phyloP scores from a whole-genome alignment of 805 yeast genomes.

The Candida maris region DNA sequence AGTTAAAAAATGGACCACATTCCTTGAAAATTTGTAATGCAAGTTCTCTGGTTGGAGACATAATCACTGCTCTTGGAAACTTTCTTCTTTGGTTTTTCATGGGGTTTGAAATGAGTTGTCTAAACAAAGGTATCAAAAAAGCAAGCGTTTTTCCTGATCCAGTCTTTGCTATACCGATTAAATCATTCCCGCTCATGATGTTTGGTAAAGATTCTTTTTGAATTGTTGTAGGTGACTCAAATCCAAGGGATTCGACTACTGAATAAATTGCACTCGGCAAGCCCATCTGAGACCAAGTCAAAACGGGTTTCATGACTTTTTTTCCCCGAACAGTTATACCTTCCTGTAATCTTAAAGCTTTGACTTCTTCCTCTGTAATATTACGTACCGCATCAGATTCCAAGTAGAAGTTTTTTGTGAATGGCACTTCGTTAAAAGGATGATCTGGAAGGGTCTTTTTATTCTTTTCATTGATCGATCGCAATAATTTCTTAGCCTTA shows the following conservation, averaged over 20 bases:
- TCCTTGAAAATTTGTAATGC: constrained; percentile 81
- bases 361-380: constrained; percentile 54
- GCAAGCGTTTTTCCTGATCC: constrained; percentile 96
- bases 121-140: constrained; percentile 74
- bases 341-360: constrained; percentile 51
- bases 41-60: constrained; percentile 91
- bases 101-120: constrained; percentile 75
- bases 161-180: constrained; percentile 92
- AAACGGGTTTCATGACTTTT: constrained; percentile 59
- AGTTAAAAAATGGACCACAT: constrained; percentile 52
- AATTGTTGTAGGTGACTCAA: constrained; percentile 72
- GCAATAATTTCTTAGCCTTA: constrained; percentile 32
- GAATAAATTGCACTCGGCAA: constrained; percentile 56
- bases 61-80: constrained; percentile 75
- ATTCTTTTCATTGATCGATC: constrained; percentile 41
- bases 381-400: constrained; percentile 52
- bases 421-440: constrained; percentile 45
- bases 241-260: constrained; percentile 50
- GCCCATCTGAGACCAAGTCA: constrained; percentile 80
- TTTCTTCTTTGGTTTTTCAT: constrained; percentile 43
- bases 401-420: constrained; percentile 58
- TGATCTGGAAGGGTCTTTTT: constrained; percentile 49
- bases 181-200: constrained; percentile 83
- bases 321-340: constrained; percentile 66
- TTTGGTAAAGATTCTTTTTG: constrained; percentile 91